phyloP scores from a whole-genome alignment of 768 basidiomycete species.

The Pleurotus pulmonarius region DNA sequence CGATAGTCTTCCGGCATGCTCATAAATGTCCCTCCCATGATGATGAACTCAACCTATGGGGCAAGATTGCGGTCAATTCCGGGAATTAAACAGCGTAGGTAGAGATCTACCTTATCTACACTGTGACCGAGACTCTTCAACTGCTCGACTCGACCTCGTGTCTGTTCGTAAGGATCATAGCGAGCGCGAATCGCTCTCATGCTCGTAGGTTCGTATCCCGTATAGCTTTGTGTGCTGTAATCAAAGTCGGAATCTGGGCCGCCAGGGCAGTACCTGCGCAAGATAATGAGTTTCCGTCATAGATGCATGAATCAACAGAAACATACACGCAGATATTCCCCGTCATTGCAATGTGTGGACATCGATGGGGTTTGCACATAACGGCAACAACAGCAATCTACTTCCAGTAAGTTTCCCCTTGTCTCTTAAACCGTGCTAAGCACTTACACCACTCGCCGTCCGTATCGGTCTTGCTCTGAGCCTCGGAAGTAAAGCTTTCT shows the following conservation, averaged over 20 bases:
- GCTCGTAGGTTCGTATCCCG: constrained; percentile 94
- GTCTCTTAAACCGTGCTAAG: background rate
- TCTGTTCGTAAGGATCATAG: constrained; percentile 95
- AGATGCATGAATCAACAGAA: background rate
- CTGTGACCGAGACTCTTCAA: constrained; percentile 93
- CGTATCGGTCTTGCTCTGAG: constrained; percentile 91
- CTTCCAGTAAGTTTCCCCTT: background rate
- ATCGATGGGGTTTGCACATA: constrained; percentile 99
- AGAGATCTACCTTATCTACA: constrained; percentile 79
- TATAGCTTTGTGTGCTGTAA: constrained; percentile 96
- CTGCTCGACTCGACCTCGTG: constrained; percentile 92
- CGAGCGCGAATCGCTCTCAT: constrained; percentile 98
- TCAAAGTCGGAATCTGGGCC: constrained; percentile 99
- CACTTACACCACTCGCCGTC: constrained; percentile 90
- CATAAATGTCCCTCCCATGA: constrained; percentile 99
- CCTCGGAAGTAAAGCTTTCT: constrained; percentile 85
- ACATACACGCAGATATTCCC: constrained; percentile 98
- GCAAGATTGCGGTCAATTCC: background rate
- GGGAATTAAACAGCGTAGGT: constrained; percentile 5
- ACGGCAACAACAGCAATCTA: constrained; percentile 98
- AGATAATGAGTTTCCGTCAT: background rate
- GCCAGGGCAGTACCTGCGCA: constrained; percentile 87
- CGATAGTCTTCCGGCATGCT: constrained; percentile 98
- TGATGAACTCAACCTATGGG: constrained; percentile 77
- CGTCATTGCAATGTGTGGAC: constrained; percentile 99